Base-by-base conservation (phyloP, 176 grass and related monocot species). In the Oryza glumipatula region DNA sequence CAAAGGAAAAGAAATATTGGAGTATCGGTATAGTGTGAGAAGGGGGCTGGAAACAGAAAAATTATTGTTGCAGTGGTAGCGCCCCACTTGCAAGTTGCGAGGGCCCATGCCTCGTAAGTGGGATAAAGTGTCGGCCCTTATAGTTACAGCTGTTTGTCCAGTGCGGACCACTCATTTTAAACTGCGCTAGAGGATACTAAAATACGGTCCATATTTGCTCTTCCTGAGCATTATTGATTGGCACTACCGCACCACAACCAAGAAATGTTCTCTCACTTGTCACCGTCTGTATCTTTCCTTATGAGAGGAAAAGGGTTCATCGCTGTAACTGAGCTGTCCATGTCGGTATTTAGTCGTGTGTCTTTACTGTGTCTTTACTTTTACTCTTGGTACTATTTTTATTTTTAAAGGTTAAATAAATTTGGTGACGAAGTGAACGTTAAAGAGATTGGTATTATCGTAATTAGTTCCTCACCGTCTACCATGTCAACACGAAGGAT, bases 401-500 rank as follows among this genome's bases (percentile, higher is more conserved):
- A 17, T 17, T 70, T 70, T n/a, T 5, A 0, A 17, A 12, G 0
- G 0, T 4, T 1, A 30, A 30, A 10, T 19, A 19, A 54, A 7
- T 54, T 49, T 54, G 1, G 0, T 6, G 2, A 1, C 15, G 0
- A 7, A 0, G 5, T 19, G 0, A 3, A 16, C 4, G 0, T 52
- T 5, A 14, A 49, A 52, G 28, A 19, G 0, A 19, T 54, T 1
- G 16, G 1, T 19, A 39, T 39, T 39, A 39, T 7, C 1, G 1
- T 17, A 54, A 19, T 19, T 5, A 54, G 7, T 12, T 6, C 4
- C 14, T 0, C 15, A 52, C 4, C 4, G 4, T 52, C 0, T 12
- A 46, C 0, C 9, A 0, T n/a, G 1, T 6, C 0, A 2, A 14
- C 5, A 2, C 8, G 6, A 1, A 7, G 0, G 2, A 26, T 28